Percentiles rank a stretch among this genome's conserved stretches.
These are phyloP conservation scores for Plasmodium gaboni DNA, from an alignment of 169 alveolate genomes.

Conservation along the genomic window DNA sequence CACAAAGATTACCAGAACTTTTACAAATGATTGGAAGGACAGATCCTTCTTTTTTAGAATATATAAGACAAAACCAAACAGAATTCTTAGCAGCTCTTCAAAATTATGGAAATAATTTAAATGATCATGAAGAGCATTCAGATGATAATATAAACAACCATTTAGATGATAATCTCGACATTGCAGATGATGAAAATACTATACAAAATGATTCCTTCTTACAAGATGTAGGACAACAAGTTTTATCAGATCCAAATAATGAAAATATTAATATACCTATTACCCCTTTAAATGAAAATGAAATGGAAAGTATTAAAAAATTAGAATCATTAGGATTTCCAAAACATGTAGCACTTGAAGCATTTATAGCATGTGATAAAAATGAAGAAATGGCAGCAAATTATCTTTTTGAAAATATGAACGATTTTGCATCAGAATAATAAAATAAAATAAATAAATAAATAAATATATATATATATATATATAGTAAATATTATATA, in stretches of 20 bases:
- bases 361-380: slow-evolving; percentile 96
- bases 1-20: slow-evolving; percentile 90
- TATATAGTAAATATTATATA: neutral
- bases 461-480: slow-evolving; percentile 9
- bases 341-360: slow-evolving; percentile 95
- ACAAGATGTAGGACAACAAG: slow-evolving; percentile 3
- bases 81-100: slow-evolving; percentile 86
- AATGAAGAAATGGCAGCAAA: slow-evolving; percentile 95
- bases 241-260: slow-evolving; percentile 23
- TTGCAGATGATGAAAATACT: too few relatives aligned
- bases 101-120: slow-evolving; percentile 76
- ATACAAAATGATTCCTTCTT: neutral
- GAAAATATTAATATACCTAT: slow-evolving; percentile 59
- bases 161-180: too few relatives aligned
- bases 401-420: slow-evolving; percentile 88
- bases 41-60: slow-evolving; percentile 89
- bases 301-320: slow-evolving; percentile 88
- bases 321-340: slow-evolving; percentile 94
- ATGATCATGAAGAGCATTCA: slow-evolving; percentile 27
- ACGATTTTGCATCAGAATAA: slow-evolving; percentile 81
- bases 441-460: neutral
- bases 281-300: slow-evolving; percentile 91
- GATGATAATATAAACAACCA: slow-evolving; percentile 37
- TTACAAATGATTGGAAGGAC: slow-evolving; percentile 88
- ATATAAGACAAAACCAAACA: slow-evolving; percentile 89